A percentile compares a stretch with the other conserved stretches of the same genome.
Evolutionary conservation across 179 eudicot species (phyloP).

Genomic region (Carnegiea gigantea): DNA sequence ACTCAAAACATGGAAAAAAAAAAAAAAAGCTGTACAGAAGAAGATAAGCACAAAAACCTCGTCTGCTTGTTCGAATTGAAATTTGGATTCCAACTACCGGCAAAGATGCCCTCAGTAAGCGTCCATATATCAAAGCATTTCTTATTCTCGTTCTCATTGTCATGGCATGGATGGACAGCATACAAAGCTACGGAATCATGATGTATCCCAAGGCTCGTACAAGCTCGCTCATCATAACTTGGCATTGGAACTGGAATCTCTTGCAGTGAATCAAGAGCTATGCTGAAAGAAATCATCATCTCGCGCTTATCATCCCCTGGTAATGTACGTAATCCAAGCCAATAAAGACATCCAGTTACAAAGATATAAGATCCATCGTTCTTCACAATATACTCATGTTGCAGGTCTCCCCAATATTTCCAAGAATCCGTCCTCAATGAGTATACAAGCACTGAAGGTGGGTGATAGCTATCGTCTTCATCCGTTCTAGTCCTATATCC

Average conservation of each 20-base stretch:
- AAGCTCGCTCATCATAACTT: neutral
- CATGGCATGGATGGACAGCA: neutral
- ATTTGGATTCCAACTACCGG: too few species aligned
- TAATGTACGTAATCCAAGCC: slow-evolving; percentile 7
- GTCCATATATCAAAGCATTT: slow-evolving; percentile 15
- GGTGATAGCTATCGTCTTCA: too few species aligned
- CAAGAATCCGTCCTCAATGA: slow-evolving; percentile 23
- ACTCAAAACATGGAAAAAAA: too few species aligned
- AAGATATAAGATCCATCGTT: neutral
- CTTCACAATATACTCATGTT: neutral
- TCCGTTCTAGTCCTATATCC: neutral
- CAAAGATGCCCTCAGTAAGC: slow-evolving; percentile 3
- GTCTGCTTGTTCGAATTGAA: too few species aligned
- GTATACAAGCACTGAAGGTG: slow-evolving; percentile 20
- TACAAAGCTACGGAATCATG: slow-evolving; percentile 22
- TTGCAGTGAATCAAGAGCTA: slow-evolving; percentile 9
- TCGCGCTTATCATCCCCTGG: too few species aligned
- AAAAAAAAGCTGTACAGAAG: too few species aligned
- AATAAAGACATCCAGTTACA: slow-evolving; percentile 23
- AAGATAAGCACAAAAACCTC: too few species aligned
- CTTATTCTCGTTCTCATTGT: neutral
- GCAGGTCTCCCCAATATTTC: slow-evolving; percentile 28
- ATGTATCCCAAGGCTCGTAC: slow-evolving; percentile 21
- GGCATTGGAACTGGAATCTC: slow-evolving; percentile 22
- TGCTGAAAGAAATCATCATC: slow-evolving; percentile 17